Percentiles rank a stretch among this genome's conserved stretches.
These are phyloP conservation scores for Arthrobotrys pseudoclavata DNA, from an alignment of 2,329 filamentous ascomycete species.

Conservation along the genomic window DNA sequence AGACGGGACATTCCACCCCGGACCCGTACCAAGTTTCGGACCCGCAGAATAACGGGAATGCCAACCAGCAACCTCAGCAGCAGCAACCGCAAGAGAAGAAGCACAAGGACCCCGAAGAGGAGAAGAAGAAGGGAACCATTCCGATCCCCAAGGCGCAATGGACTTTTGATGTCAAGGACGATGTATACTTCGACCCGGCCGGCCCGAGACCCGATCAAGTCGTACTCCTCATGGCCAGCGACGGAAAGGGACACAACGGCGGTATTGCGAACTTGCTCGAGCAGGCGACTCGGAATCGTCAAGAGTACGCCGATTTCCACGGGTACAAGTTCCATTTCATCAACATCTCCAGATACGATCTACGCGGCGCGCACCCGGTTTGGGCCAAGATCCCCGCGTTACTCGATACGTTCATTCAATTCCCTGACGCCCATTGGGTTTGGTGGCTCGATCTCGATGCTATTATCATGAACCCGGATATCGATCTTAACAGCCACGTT, in stretches of 20 bases:
- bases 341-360: constrained; percentile 67
- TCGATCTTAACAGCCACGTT: constrained; percentile 64
- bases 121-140: constrained; percentile 55
- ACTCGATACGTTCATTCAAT: constrained; percentile 66
- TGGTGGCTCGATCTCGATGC: constrained; percentile 68
- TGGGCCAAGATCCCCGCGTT: constrained; percentile 67
- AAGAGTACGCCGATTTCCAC: constrained; percentile 65
- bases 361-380: constrained; percentile 65
- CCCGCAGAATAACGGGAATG: constrained; percentile 25
- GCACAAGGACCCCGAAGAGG: constrained; percentile 32
- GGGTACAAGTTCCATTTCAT: constrained; percentile 67
- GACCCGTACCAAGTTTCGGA: constrained; percentile 52
- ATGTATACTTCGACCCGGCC: constrained; percentile 64
- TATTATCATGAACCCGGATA: constrained; percentile 66
- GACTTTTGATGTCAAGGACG: constrained; percentile 62
- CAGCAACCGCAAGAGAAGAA: constrained; percentile 34
- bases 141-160: constrained; percentile 45
- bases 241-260: constrained; percentile 67
- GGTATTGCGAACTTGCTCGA: constrained; percentile 66
- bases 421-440: constrained; percentile 66
- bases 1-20: constrained; percentile 48
- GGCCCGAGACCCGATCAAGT: constrained; percentile 65
- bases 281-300: constrained; percentile 65
- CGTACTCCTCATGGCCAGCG: constrained; percentile 66
- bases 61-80: constrained; percentile 22